Evolutionary conservation across 257 asterid species (phyloP).

Genomic region (Eucommia ulmoides): DNA sequence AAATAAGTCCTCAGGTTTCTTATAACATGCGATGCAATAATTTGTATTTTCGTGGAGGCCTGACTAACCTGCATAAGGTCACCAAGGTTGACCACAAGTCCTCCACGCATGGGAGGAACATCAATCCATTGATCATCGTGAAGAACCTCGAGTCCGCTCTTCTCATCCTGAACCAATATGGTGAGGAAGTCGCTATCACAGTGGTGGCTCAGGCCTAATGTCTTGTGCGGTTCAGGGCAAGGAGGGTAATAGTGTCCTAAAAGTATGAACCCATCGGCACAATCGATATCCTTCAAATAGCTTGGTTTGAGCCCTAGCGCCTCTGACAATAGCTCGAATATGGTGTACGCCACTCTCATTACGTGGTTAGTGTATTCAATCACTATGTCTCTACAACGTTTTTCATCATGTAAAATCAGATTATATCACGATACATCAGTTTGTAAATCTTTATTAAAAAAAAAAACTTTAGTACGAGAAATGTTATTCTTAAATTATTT

Average conservation of each 20-base stretch:
- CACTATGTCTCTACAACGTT: slow-evolving; percentile 17
- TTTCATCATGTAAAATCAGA: too few relatives aligned
- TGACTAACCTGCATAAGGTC: slow-evolving; percentile 30
- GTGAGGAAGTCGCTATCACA: slow-evolving; percentile 29
- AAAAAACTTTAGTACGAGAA: too few relatives aligned
- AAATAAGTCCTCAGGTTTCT: background rate
- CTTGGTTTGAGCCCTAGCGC: slow-evolving; percentile 22
- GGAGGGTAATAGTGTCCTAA: slow-evolving; percentile 33
- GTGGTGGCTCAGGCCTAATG: slow-evolving; percentile 22
- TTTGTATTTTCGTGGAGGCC: background rate
- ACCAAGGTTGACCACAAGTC: slow-evolving; percentile 30
- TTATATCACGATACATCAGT: too few relatives aligned
- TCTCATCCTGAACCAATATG: slow-evolving; percentile 26
- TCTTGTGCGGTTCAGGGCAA: slow-evolving; percentile 39
- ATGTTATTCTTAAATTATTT: too few relatives aligned
- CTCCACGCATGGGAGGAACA: slow-evolving; percentile 34
- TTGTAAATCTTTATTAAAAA: too few relatives aligned
- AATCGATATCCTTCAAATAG: slow-evolving; percentile 25
- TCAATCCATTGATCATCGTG: slow-evolving; percentile 29
- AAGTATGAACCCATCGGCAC: slow-evolving; percentile 16
- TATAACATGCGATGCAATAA: background rate
- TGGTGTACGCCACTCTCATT: slow-evolving; percentile 15
- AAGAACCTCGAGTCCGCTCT: slow-evolving; percentile 39
- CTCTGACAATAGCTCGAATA: slow-evolving; percentile 29
- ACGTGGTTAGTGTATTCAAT: slow-evolving; percentile 24